Evolutionary conservation across 805 yeast species (phyloP), one percentile per base, ranked within the genome.

Genomic region (Candida tibetensis): DNA sequence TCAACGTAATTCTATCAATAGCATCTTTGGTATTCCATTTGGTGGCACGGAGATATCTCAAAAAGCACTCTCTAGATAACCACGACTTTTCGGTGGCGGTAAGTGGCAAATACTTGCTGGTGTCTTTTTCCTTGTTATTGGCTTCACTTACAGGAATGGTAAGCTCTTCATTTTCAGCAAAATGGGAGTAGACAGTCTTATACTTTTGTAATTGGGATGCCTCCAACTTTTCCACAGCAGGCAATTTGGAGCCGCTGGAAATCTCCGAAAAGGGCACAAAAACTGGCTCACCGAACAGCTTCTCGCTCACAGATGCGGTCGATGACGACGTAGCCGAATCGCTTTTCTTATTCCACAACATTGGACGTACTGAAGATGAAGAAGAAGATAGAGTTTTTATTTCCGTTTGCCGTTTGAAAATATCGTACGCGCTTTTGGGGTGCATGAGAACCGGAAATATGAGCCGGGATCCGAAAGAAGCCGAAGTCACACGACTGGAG

Each of bases 201-300:
- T 83, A 90, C 63, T 81, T 82, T 16, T 56, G 60, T 45, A 70
- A 60, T 58, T 93, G 83, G 18, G 73, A 81, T 2, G 55, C 55
- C 1, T 76, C 65, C 28, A 90, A 66, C 17, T 56, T 55, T 2
- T 67, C 70, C 30, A 65, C 64, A 4, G 83, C 82, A 1, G 85
- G 79, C 19, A 61, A 63, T 34, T 51, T 50, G 34, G 82, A 60
- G 21, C 60, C 55, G 1, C 62, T 52, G 7, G 85, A 78, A 2
- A 87, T 79, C 5, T 50, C 55, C 25, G 66, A 71, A 49, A 86
- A 82, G 1, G 95, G 95, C 34, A 56, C 41, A 21, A 41, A 47
- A 16, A 41, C 51, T 13, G 47, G 41, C 26, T 45, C 52, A 8
- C 43, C 43, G 10, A 28, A 18, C n/a, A 16, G 31, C 18, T 37